These are phyloP conservation scores for Exophiala lecanii-corni DNA, from an alignment of 2,329 filamentous ascomycete genomes.

Conservation along the genomic window DNA sequence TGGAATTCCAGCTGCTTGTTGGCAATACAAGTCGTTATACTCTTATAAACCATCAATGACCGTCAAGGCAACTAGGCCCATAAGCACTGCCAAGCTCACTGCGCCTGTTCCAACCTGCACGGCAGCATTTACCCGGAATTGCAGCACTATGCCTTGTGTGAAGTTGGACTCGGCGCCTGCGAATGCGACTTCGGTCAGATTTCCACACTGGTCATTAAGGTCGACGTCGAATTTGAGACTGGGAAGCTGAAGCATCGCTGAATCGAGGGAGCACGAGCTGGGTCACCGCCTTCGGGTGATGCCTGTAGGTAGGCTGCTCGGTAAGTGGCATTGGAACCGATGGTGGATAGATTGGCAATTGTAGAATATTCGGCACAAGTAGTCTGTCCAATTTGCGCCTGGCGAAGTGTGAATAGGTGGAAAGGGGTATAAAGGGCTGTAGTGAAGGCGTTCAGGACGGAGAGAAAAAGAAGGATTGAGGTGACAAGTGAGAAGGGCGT, in stretches of 20 bases:
- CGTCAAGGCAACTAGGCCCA: no score
- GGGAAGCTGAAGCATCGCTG: slow-evolving; percentile 10
- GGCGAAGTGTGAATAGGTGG: slow-evolving; percentile 6
- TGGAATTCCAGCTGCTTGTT: no score
- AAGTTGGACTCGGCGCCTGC: slow-evolving; percentile 15
- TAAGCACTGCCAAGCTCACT: slow-evolving; percentile 8
- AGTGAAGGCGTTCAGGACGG: slow-evolving; percentile 9
- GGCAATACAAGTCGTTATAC: no score
- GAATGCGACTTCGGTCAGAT: slow-evolving; percentile 16
- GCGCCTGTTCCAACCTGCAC: slow-evolving; percentile 5
- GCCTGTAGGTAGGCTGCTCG: slow-evolving; percentile 18
- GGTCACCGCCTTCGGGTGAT: slow-evolving; percentile 19
- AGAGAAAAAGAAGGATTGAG: slow-evolving; percentile 12
- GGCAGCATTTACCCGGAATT: slow-evolving; percentile 15
- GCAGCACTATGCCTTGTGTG: slow-evolving; percentile 14
- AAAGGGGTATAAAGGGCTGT: slow-evolving; percentile 13
- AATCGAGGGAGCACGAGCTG: slow-evolving; percentile 14
- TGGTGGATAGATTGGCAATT: slow-evolving; percentile 20
- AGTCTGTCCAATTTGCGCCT: not conserved
- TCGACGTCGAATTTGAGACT: slow-evolving; percentile 8
- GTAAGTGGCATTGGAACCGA: slow-evolving; percentile 21
- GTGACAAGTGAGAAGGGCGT: slow-evolving; percentile 2
- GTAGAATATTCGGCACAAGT: slow-evolving; percentile 11
- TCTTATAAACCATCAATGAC: no score
- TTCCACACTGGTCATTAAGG: slow-evolving; percentile 17